phyloP scores from a whole-genome alignment of 2,329 filamentous ascomycete genomes.

The Ophiocordyceps camponoti-rufipedis region DNA sequence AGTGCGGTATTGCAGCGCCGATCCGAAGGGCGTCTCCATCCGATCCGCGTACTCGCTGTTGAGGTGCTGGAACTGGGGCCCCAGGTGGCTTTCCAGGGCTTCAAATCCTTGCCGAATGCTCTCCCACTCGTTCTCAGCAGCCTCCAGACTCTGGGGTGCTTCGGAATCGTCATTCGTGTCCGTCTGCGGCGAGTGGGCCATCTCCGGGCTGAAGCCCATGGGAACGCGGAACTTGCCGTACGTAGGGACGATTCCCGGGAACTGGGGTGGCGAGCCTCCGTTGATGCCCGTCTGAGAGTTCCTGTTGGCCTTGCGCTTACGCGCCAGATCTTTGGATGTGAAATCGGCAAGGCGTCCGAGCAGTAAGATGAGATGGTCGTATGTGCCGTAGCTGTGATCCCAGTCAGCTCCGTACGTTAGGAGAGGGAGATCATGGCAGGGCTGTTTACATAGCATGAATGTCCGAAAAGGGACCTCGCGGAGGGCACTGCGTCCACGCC shows the following conservation, averaged over 20 bases:
- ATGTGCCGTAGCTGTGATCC: slow-evolving; percentile 54
- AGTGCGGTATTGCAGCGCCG: slow-evolving; percentile 63
- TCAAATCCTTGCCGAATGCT: slow-evolving; percentile 54
- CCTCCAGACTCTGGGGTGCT: slow-evolving; percentile 44
- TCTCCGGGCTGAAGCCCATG: slow-evolving; percentile 34
- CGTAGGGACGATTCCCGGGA: slow-evolving; percentile 37
- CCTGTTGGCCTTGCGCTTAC: slow-evolving; percentile 50
- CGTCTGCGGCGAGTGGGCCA: slow-evolving; percentile 22
- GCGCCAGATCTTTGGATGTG: slow-evolving; percentile 52
- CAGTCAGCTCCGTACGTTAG: slow-evolving; percentile 10
- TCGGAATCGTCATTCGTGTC: slow-evolving; percentile 33
- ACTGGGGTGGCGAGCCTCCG: slow-evolving; percentile 22
- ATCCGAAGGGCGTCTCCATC: slow-evolving; percentile 59
- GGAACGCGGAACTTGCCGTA: slow-evolving; percentile 30
- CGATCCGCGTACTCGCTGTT: slow-evolving; percentile 45
- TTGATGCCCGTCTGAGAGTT: slow-evolving; percentile 11
- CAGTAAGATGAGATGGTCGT: slow-evolving; percentile 72
- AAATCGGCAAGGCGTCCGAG: slow-evolving; percentile 68
- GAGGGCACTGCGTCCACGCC: slow-evolving; percentile 73
- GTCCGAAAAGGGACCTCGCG: slow-evolving; percentile 61
- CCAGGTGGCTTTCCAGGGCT: slow-evolving; percentile 45
- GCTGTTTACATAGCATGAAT: slow-evolving; percentile 50
- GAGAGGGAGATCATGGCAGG: not conserved
- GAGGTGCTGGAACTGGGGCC: slow-evolving; percentile 59
- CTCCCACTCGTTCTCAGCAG: slow-evolving; percentile 65